A percentile compares a stretch with the other conserved stretches of the same genome.
These are phyloP conservation scores for Urochloa ruziziensis DNA, from an alignment of 176 grass and related monocot genomes.

Conservation along the genomic window DNA sequence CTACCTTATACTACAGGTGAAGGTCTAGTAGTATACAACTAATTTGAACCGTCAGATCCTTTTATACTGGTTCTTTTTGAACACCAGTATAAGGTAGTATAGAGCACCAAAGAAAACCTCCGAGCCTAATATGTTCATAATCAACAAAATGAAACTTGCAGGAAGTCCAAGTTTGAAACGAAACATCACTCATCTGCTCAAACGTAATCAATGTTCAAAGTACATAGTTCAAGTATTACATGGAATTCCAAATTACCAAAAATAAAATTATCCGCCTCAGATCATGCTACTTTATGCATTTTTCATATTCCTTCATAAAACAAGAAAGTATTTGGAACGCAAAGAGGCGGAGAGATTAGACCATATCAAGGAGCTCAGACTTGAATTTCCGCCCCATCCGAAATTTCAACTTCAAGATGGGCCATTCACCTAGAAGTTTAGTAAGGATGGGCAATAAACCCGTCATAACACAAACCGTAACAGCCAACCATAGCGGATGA, in stretches of 20 bases:
- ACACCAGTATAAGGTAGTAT: too few species aligned
- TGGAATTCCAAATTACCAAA: neutral
- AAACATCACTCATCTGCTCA: neutral
- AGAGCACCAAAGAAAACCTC: too few species aligned
- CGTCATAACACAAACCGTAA: neutral
- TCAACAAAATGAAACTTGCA: neutral
- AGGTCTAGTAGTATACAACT: too few species aligned
- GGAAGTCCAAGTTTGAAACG: neutral
- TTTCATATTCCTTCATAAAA: too few species aligned
- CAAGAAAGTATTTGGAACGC: too few species aligned
- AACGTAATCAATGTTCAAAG: neutral
- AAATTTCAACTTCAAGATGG: neutral
- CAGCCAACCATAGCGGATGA: neutral
- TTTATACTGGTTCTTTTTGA: too few species aligned
- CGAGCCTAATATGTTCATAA: neutral
- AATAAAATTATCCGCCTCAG: neutral
- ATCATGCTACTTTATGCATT: too few species aligned
- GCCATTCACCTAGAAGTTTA: conserved; percentile 1
- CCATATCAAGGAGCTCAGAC: neutral
- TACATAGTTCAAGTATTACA: neutral
- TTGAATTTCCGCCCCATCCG: neutral
- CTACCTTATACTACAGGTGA: too few species aligned
- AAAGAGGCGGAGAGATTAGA: neutral
- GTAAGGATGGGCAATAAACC: neutral
- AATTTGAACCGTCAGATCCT: too few species aligned